Percentiles rank a stretch among this genome's conserved stretches.
Evolutionary conservation across 2,329 filamentous ascomycete genomes (phyloP).

Genomic region (Scedosporium apiospermum): DNA sequence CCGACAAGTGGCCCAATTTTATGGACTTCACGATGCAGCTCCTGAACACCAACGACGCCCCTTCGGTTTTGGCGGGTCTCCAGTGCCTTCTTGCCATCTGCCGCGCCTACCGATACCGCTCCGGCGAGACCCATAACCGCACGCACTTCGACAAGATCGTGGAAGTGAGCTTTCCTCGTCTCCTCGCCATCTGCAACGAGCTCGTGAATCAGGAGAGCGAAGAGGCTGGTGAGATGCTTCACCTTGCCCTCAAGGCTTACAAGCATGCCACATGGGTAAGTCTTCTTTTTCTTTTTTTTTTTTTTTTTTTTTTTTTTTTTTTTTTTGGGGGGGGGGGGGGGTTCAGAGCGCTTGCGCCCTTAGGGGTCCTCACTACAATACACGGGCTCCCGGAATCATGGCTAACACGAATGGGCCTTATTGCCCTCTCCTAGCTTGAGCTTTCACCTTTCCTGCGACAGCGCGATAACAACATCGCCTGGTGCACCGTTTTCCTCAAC

Average conservation of each 20-base stretch:
- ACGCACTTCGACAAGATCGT: constrained; percentile 92
- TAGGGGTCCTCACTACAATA: not conserved
- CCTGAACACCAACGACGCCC: constrained; percentile 75
- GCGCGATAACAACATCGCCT: constrained; percentile 78
- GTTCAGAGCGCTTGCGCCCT: constrained; percentile 3
- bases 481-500: constrained; percentile 91
- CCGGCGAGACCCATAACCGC: constrained; percentile 63
- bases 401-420: too few species aligned
- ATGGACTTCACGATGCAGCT: constrained; percentile 87
- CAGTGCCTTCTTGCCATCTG: constrained; percentile 93
- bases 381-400: constrained; percentile 6
- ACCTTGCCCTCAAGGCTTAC: constrained; percentile 90
- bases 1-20: constrained; percentile 86
- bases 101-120: constrained; percentile 90
- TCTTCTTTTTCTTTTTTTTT: too few species aligned
- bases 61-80: constrained; percentile 82
- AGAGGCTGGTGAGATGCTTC: constrained; percentile 94
- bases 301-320: too few species aligned
- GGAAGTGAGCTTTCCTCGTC: constrained; percentile 77
- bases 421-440: constrained; percentile 56
- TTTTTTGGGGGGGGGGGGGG: too few species aligned
- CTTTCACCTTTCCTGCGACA: constrained; percentile 69
- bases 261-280: constrained; percentile 93
- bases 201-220: constrained; percentile 84
- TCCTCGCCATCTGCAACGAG: constrained; percentile 79